Evolutionary conservation across 331 rosid species (phyloP), one percentile per base, ranked within the genome.

Genomic region (Stylosanthes scabra): DNA sequence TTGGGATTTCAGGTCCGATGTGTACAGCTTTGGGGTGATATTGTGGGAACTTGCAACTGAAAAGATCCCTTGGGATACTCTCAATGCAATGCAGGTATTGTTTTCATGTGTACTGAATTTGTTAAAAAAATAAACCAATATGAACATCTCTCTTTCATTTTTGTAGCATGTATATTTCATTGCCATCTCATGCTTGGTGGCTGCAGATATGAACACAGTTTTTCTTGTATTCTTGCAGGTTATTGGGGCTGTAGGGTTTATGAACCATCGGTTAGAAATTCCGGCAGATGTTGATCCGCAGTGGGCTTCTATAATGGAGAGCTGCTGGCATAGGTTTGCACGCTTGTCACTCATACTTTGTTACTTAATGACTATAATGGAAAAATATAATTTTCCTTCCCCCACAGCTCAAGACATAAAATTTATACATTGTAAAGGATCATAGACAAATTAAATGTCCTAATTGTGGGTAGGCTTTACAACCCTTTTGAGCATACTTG

Each of bases 1-100:
- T 78, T 61, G 81, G 62, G 72, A 75, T 52, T 72, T 84, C 71
- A 93, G 98, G 93, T 93, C 96, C 31, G 98, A 93, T 15, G 83
- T 93, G 44, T 93, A 93, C 87, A 90, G 98, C 85, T 93, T 84
- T 49, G 98, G 98, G 71, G 98, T 93, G 77, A 86, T 93, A 76
- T 68, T 93, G 82, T 93, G 98, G 98, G 98, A 93, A 85, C 89
- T 93, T 72, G 91, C 87, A 54, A 90, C 98, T 4, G 90, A 86
- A 83, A 90, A 90, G 85, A 90, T 90, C 78, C 98, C 98, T 15
- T 93, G 98, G 98, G 93, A 90, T 68, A 86, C 81, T 87, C 91
- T 93, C 63, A 93, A 93, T 84, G 65, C 97, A 61, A 88, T 90
- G 91, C 98, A 93, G 97, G 98, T 93, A 84, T 62, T 69, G 57